Evolutionary conservation across 495 filamentous ascomycete genomes (phyloP), one percentile per base, ranked within the genome.

Genomic region (Hypoxylon rickii): DNA sequence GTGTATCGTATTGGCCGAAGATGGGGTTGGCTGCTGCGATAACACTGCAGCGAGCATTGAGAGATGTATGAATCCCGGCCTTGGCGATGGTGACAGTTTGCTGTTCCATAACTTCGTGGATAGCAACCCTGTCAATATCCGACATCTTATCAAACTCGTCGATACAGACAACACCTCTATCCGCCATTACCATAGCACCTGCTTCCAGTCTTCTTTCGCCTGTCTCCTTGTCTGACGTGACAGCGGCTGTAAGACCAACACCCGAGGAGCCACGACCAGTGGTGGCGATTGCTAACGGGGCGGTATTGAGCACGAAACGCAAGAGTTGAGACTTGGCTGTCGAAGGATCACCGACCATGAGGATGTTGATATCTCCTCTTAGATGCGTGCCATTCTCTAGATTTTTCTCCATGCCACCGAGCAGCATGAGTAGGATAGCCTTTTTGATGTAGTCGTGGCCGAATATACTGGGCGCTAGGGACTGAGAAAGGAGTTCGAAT

Each of bases 141-240:
- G 89, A 95, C 94, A 99, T 99, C 75, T 99, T 99, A 74, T 99
- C 94, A 68, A 99, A 99, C 70, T 99, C 94, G 71, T 99, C 94
- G 63, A 99, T 99, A 75, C 94, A 99, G 33, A 99, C 94, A 31
- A 99, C 93, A 49, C 94, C 94, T 38, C 94, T 86, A 65, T 99
- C 94, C 66, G 85, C 94, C 52, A 99, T 88, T 49, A 99, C 94
- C 94, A 99, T 99, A 55, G 94, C 94, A 81, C 94, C 94, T 6
- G 94, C 94, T 75, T 99, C 94, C 2, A 99, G 78, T 55, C 94
- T 83, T 44, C 94, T 85, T 70, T 99, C 94, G 18, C 94, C 95
- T 0, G 94, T 99, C 71, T 99, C 94, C 70, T 97, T 97, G 70
- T 99, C 94, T 0, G 87, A 83, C 1, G 95, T 97, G 18, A 99